Base-by-base conservation (phyloP, 2,329 filamentous ascomycete species). In the Diaporthe longicolla region DNA sequence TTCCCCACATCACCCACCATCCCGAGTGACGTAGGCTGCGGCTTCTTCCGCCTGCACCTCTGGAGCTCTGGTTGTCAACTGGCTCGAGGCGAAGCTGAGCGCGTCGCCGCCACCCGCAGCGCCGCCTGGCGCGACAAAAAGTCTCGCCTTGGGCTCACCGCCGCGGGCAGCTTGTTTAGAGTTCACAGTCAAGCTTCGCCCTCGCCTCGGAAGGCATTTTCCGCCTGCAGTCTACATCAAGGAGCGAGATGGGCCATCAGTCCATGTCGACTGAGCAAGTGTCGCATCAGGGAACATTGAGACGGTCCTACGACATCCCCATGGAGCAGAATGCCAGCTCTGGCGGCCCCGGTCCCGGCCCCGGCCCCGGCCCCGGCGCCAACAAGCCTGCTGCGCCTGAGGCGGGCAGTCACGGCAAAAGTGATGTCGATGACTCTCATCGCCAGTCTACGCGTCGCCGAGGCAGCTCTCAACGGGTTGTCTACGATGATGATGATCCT, bases 21-120 rank as follows among this genome's bases (percentile, higher is more conserved):
- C 35, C 24, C 48, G 21, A 37, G 73, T 73, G 73, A 74, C 73
- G 73, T 74, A 74, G n/a, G n/a, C 37, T 10, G 26, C 63, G 59
- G 43, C 68, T 59, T 35, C 55, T 59, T 69, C 54, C 43, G 32
- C 45, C 61, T 58, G 71, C 32, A 48, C 37, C 26, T 70, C 10
- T 17, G 45, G 50, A 68, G 50, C 32, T 57, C 50, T 63, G 21
- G 45, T 19, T 13, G 29, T 50, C 29, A 50, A 37, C 48, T 54
- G 32, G 35, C 15, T 19, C 32, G 43, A 35, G 57, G 43, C 54
- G 55, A 63, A 63, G 55, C 48, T 68, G 65, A 52, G 52, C 70
- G 63, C 73, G 70, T 72, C 45, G 54, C 21, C 43, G 35, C 40
- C 54, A 24, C 17, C 15, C 37, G 48, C 65, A 55, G 73, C 73